Evolutionary conservation across 768 basidiomycete species (phyloP), one percentile per base, ranked within the genome.

Genomic region (Kwoniella heveanensis): DNA sequence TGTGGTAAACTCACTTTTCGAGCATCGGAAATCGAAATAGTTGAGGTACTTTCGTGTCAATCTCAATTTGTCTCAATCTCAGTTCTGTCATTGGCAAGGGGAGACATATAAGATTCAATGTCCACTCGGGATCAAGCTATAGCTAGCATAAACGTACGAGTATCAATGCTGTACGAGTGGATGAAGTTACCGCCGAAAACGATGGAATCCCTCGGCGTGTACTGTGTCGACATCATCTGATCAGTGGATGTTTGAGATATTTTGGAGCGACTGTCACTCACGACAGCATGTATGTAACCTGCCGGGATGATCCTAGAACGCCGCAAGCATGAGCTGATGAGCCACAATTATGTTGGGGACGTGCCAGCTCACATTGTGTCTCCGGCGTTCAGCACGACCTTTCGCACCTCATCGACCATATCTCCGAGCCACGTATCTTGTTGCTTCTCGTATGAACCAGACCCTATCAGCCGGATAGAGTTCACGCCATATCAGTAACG

Each of bases 151-250:
- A n/a, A 80, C 90, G 68, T 80, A 94, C 93, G 94, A 2, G 88
- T 92, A 0, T 85, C 83, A 48, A 95, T 86, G 71, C 92, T 88
- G 79, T 89, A 79, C 8, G 92, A 94, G 80, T 99, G 95, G 54
- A 99, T 79, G 78, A 97, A 99, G 80, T 99, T 99, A 39, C 95
- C 95, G 1, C 95, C 95, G 73, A 98, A 95, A 1, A 99, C 96
- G 46, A 99, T 83, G 3, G 94, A 89, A 77, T 99, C 93, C 30
- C 84, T 80, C 0, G 95, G 95, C 0, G 96, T 98, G 80, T 91
- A 88, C 90, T 95, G 39, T n/a, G n/a, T n/a, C 39, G 8, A 21
- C 3, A 50, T 49, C 48, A 49, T 6, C 13, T 22, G 6, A 54
- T 24, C 50, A 24, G 9, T 6, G n/a, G n/a, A n/a, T n/a, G n/a